Percentiles rank a stretch among this genome's conserved stretches.
phyloP scores from a whole-genome alignment of 345 rosid species.

The Camelina neglecta region DNA sequence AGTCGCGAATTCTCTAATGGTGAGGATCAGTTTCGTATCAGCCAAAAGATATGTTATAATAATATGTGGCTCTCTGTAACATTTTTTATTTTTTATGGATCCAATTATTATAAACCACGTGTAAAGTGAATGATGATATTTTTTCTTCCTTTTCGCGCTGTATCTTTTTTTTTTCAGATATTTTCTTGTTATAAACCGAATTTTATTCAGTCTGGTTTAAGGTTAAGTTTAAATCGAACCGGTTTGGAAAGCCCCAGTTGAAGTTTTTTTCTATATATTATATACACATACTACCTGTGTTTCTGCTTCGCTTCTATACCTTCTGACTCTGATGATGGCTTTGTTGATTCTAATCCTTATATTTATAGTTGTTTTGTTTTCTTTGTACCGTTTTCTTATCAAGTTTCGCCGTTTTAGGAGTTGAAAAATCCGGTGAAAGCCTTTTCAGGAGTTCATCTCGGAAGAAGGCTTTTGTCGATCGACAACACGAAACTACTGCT shows the following conservation, averaged over 20 bases:
- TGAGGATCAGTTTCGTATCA: slow-evolving; percentile 32
- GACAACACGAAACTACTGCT: background rate
- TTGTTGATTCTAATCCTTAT: background rate
- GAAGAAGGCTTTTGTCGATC: background rate
- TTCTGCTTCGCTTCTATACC: background rate
- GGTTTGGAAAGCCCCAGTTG: background rate
- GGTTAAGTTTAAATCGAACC: background rate
- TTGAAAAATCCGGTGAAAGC: background rate
- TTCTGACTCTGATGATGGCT: background rate
- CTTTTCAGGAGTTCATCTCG: background rate
- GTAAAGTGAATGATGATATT: background rate
- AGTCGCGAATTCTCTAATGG: slow-evolving; percentile 9
- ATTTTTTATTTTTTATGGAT: background rate
- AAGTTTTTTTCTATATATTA: too few relatives aligned
- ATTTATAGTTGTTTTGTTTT: background rate
- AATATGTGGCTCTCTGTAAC: background rate
- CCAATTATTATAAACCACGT: background rate
- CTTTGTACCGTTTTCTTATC: background rate
- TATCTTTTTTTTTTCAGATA: background rate
- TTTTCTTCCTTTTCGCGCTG: background rate
- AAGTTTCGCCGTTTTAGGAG: slow-evolving; percentile 15
- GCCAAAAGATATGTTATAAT: background rate
- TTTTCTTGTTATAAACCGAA: background rate
- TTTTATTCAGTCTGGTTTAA: background rate
- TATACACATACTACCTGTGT: too few relatives aligned